Percentiles rank a stretch among this genome's conserved stretches.
Evolutionary conservation across 1,284 basidiomycete species (phyloP).

Genomic region (Rhizopogon parksii): DNA sequence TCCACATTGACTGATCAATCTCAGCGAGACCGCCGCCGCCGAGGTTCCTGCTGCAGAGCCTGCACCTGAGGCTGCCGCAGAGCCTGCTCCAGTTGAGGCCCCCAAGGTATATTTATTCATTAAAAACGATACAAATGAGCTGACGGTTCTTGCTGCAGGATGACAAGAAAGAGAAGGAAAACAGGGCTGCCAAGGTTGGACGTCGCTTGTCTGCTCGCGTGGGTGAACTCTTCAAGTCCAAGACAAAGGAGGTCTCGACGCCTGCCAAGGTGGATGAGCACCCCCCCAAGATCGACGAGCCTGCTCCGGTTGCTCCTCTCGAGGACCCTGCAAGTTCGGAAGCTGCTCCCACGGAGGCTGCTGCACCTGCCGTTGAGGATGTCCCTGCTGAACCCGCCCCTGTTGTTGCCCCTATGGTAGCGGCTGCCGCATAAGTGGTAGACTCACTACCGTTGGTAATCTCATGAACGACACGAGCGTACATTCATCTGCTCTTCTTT

Average conservation of each 20-base stretch:
- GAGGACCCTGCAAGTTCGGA: constrained; percentile 56
- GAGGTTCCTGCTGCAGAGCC: constrained; percentile 27
- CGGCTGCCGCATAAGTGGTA: constrained; percentile 54
- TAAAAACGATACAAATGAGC: background rate
- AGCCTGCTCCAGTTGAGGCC: constrained; percentile 34
- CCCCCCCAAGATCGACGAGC: constrained; percentile 73
- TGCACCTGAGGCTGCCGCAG: constrained; percentile 28
- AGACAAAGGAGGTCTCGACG: constrained; percentile 62
- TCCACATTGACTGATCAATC: background rate
- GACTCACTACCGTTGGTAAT: constrained; percentile 19
- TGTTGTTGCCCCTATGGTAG: constrained; percentile 40
- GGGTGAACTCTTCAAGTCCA: constrained; percentile 72
- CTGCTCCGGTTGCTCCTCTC: constrained; percentile 63
- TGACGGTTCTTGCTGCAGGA: constrained; percentile 20
- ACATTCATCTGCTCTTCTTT: constrained; percentile 36
- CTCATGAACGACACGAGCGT: constrained; percentile 50
- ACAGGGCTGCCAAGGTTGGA: constrained; percentile 50
- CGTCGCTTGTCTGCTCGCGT: constrained; percentile 75
- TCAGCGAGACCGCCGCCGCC: constrained; percentile 25
- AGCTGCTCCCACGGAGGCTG: constrained; percentile 32
- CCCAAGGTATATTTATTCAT: constrained; percentile 38
- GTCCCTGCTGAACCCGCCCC: constrained; percentile 34
- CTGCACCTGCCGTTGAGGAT: constrained; percentile 31
- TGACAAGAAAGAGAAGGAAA: constrained; percentile 45
- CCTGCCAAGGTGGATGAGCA: constrained; percentile 82